Percentiles rank a stretch among this genome's conserved stretches.
Evolutionary conservation across 2,329 filamentous ascomycete genomes (phyloP).

Genomic region (Paracoccidioides brasiliensis): DNA sequence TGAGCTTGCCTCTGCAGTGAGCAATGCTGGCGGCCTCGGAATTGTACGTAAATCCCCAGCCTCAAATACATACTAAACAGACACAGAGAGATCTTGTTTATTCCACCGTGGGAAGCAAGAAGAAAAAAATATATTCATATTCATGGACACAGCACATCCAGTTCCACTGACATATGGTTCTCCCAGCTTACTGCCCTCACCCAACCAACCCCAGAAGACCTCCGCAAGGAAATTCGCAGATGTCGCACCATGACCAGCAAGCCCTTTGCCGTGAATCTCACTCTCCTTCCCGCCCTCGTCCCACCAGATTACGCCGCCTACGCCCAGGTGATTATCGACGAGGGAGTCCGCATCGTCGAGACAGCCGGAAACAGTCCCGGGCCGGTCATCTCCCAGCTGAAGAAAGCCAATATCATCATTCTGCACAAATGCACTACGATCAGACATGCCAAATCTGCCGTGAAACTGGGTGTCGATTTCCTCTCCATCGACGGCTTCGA

Average conservation of each 20-base stretch:
- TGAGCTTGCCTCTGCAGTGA: constrained; percentile 41
- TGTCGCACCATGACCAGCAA: constrained; percentile 57
- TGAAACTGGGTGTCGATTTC: constrained; percentile 94
- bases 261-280: constrained; percentile 84
- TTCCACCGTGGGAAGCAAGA: neutral
- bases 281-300: constrained; percentile 75
- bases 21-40: constrained; percentile 41
- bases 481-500: constrained; percentile 95
- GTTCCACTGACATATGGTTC: neutral
- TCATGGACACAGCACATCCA: neutral
- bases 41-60: constrained; percentile 28
- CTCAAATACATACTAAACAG: neutral
- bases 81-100: neutral
- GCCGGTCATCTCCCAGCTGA: constrained; percentile 79
- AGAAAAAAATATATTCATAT: neutral
- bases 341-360: constrained; percentile 83
- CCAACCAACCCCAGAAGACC: constrained; percentile 79
- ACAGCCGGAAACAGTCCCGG: constrained; percentile 84
- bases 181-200: constrained; percentile 51
- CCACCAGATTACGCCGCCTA: constrained; percentile 89
- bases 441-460: constrained; percentile 75
- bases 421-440: constrained; percentile 98
- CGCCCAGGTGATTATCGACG: constrained; percentile 83
- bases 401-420: constrained; percentile 63
- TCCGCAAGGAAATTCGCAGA: constrained; percentile 83